These are phyloP conservation scores for Trichoderma sp. DNA, from an alignment of 2,329 filamentous ascomycete genomes.

Conservation along the genomic window DNA sequence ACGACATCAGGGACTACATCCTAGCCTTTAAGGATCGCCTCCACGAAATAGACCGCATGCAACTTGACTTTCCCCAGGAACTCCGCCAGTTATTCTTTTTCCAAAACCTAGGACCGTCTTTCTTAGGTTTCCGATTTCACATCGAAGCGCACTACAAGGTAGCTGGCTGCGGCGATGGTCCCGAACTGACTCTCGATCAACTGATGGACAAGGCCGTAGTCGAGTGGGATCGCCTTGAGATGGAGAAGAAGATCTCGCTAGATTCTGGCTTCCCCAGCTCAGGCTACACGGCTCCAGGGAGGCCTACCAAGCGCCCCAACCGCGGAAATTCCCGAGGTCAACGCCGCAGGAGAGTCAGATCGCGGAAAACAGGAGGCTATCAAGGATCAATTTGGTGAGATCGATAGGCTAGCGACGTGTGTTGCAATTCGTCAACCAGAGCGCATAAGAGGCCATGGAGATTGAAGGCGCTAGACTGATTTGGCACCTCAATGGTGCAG, in stretches of 20 bases:
- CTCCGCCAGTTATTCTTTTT: not conserved
- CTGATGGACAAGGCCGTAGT: not conserved
- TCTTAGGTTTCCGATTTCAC: not conserved
- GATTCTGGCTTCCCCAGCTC: too few species aligned
- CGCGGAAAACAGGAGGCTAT: too few species aligned
- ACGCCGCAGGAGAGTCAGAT: too few species aligned
- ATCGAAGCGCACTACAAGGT: not conserved
- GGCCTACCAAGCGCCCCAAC: too few species aligned
- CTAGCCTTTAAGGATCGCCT: not conserved
- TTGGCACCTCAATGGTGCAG: not conserved
- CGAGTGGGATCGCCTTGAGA: not conserved
- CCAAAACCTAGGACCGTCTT: rapidly evolving
- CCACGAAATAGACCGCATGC: not conserved
- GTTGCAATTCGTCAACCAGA: not conserved
- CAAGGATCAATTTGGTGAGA: not conserved
- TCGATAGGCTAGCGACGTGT: not conserved
- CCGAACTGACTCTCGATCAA: not conserved
- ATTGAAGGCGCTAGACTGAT: not conserved
- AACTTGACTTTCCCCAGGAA: not conserved
- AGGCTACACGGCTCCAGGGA: not conserved
- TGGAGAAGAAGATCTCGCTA: not conserved
- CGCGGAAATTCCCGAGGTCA: too few species aligned
- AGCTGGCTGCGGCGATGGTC: not conserved
- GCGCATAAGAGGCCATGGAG: not conserved
- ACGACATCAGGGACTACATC: not conserved